Evolutionary conservation across 495 filamentous ascomycete genomes (phyloP), one percentile per base, ranked within the genome.

Genomic region (Penicillium simplicissimum): DNA sequence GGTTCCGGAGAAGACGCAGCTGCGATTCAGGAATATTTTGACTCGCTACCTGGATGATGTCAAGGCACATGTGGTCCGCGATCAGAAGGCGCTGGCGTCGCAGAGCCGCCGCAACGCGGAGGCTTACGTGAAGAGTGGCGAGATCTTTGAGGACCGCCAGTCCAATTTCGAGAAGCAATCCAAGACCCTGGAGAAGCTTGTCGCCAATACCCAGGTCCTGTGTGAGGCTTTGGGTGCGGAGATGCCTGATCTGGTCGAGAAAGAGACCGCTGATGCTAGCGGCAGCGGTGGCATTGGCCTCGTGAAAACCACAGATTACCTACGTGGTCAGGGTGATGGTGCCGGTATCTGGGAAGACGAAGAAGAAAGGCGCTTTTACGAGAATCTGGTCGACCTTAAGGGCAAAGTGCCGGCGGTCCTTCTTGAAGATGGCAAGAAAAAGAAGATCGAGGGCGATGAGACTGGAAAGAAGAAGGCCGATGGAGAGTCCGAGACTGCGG

Each of bases 271-370:
- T 1, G 83, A 86, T 58, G 76, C 82, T 37, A 72, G 80, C 21
- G 81, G 84, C 0, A 88, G 88, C 67, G 87, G 91, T 25, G 85
- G 88, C 1, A 98, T 98, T 66, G 96, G 95, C 19, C 86, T 99
- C 52, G 88, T 98, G 61, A 96, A 96, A 73, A 89, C 93, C 33
- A 91, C 92, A 1, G 96, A 99, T 62, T 97, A 96, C 67, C 81
- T 97, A 9, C 90, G 92, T 35, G 91, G 91, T 21, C 90, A 95
- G 67, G 88, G 88, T 6, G 95, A 97, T 61, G 94, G 94, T 8
- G 84, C 92, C n/a, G 95, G 95, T 1, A 97, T 98, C 66, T 99
- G 95, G 95, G 96, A 98, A 78, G 95, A 99, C 65, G 95, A 98
- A 68, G 95, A 99, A 45, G 93, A 99, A 72, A 84, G 96, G 57